Evolutionary conservation across 257 asterid species (phyloP).

Genomic region (Linaria vulgaris): DNA sequence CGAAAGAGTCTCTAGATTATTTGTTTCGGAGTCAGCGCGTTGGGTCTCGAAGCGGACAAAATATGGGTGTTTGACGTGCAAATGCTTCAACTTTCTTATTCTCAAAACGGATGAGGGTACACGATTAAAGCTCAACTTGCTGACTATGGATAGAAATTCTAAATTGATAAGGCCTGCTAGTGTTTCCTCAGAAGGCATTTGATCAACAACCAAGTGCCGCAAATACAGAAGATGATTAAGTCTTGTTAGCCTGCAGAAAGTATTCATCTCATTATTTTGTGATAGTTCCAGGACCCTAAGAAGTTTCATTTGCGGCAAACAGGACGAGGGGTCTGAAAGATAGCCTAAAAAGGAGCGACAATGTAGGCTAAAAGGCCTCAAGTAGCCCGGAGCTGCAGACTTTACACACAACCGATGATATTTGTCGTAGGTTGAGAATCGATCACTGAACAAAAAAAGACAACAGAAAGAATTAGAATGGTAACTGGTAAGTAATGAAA

Average conservation of each 20-base stretch:
- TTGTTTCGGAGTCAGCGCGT: not conserved
- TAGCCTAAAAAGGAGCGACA: slow-evolving; percentile 20
- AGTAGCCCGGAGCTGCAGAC: not conserved
- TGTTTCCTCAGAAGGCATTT: slow-evolving; percentile 18
- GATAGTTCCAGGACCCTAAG: slow-evolving; percentile 18
- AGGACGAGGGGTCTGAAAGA: slow-evolving; percentile 1
- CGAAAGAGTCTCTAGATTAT: slow-evolving; percentile 11
- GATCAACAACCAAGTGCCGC: slow-evolving; percentile 24
- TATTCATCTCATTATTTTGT: not conserved
- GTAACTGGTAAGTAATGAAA: no score
- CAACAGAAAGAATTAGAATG: not conserved
- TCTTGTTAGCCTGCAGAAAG: not conserved
- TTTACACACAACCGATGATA: not conserved
- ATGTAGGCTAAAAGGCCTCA: slow-evolving; percentile 19
- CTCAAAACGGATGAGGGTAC: no score
- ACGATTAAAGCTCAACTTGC: no score
- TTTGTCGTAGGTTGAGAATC: not conserved
- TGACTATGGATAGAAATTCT: slow-evolving; percentile 16
- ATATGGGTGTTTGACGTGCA: not conserved
- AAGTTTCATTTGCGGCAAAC: slow-evolving; percentile 17
- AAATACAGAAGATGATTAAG: slow-evolving; percentile 13
- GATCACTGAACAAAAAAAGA: not conserved
- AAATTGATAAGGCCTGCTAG: slow-evolving; percentile 22
- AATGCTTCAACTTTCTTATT: slow-evolving; percentile 18
- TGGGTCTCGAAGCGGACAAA: not conserved